phyloP scores from a whole-genome alignment of 2,329 filamentous ascomycete genomes.

The Colletotrichum eleusines region DNA sequence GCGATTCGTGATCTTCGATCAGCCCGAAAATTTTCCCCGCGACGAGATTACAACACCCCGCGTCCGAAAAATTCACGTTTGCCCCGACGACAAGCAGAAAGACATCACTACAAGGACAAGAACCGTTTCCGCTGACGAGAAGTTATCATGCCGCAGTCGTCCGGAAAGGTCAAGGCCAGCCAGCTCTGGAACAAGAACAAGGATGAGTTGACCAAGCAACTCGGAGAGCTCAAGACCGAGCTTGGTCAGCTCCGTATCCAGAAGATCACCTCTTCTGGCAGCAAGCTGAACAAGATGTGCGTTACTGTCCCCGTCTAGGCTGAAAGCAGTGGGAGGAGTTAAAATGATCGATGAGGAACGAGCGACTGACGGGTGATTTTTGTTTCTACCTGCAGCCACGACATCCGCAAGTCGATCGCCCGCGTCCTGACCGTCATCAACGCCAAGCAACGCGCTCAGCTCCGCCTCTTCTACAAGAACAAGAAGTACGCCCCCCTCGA shows the following conservation, averaged over 20 bases:
- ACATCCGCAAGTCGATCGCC: conserved; percentile 99
- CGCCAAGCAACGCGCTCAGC: conserved; percentile 97
- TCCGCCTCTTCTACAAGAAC: conserved; percentile 99
- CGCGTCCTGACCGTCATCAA: conserved; percentile 99
- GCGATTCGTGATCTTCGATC: conserved; percentile 27
- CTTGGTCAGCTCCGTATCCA: conserved; percentile 96
- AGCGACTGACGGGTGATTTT: conserved; percentile 37
- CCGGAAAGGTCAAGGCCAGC: conserved; percentile 88
- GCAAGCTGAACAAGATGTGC: conserved; percentile 98
- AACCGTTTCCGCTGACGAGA: conserved; percentile 40
- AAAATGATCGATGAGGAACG: conserved; percentile 20
- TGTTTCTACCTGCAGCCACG: conserved; percentile 74
- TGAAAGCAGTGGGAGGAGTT: conserved; percentile 38
- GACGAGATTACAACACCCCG: conserved; percentile 29
- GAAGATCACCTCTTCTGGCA: conserved; percentile 95
- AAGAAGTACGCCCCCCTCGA: conserved; percentile 99
- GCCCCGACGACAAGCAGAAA: conserved; percentile 27
- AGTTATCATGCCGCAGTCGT: conserved; percentile 52
- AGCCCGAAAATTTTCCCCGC: conserved; percentile 20
- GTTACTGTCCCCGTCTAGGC: conserved; percentile 49
- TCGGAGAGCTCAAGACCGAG: conserved; percentile 95
- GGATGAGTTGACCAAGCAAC: conserved; percentile 96
- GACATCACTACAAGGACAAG: not conserved
- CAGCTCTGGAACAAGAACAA: conserved; percentile 99
- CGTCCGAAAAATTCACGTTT: conserved; percentile 8